Percentiles rank a stretch among this genome's conserved stretches.
Evolutionary conservation across 371 early-diverging fungal species (phyloP).

Genomic region (Sporodiniella umbellata): DNA sequence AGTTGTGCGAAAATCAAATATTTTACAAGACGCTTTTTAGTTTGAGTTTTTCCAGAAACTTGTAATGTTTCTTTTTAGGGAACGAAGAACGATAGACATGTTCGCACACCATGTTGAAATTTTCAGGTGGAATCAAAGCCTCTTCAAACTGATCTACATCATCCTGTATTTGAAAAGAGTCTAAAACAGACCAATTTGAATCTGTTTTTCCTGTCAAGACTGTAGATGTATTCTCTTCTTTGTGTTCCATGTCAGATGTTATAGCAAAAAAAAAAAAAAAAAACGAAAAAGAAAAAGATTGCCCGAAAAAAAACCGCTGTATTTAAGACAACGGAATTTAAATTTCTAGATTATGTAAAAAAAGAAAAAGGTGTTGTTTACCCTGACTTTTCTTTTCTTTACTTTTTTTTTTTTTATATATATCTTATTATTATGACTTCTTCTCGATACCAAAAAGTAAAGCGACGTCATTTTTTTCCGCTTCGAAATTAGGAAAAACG

Average conservation of each 20-base stretch:
- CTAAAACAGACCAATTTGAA: constrained; percentile 30
- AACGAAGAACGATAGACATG: constrained; percentile 91
- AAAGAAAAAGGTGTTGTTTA: background rate
- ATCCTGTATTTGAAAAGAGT: constrained; percentile 36
- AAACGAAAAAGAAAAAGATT: background rate
- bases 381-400: constrained; percentile 1
- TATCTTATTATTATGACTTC: constrained; percentile 4
- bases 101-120: constrained; percentile 90
- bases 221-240: background rate
- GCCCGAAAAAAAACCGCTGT: too few species aligned
- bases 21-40: constrained; percentile 83
- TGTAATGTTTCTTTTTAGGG: constrained; percentile 87
- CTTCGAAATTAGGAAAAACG: too few species aligned
- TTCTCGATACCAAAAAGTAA: constrained; percentile 10
- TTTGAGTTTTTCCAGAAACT: constrained; percentile 88
- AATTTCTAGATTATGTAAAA: background rate
- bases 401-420: constrained; percentile 1
- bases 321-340: too few species aligned
- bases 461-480: too few species aligned
- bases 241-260: background rate
- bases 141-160: constrained; percentile 51
- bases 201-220: background rate
- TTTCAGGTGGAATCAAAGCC: constrained; percentile 83
- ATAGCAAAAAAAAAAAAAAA: background rate
- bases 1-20: too few species aligned